Base-by-base conservation (phyloP, 2,329 filamentous ascomycete genomes). In the Cercospora brassicicola region DNA sequence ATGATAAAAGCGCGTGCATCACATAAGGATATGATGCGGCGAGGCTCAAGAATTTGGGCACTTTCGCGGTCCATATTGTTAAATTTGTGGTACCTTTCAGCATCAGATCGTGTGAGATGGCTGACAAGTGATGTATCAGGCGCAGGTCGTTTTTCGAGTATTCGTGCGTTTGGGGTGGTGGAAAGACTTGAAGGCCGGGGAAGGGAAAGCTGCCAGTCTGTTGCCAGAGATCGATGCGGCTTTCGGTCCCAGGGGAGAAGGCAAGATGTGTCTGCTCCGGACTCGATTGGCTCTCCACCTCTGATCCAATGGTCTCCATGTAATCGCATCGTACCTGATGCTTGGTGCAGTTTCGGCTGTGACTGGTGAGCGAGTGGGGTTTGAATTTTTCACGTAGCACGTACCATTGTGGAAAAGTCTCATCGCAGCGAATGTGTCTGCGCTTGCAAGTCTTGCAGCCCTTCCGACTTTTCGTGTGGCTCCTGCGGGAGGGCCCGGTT, bases 241-340 rank as follows among this genome's bases (percentile, higher is more conserved):
- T 87, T 81, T 97, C 92, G 73, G 95, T 91, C 75, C 94, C 90
- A 15, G 92, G 90, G 51, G 91, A 94, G 89, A 94, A 96, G 79
- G 95, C 88, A 64, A 98, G 86, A 73, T 88, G 85, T 20, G 86
- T 83, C 69, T 84, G 82, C 70, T 85, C 84, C 56, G 84, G 83
- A 70, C 84, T 81, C 80, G 81, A 66, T 81, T 82, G 71, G 85
- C 85, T 68, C 31, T 87, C 85, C 60, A 82, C 81, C 69, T 91
- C 89, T 67, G 90, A 85, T 56, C 88, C 85, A 59, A 91, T 88
- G 77, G 90, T 89, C 78, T 98, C 94, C 86, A 97, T 96, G 84
- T 98, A 99, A 75, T 97, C 95, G 82, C 95, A 99, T 77, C 94
- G 91, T 76, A 96, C 95, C 83, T 97, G 97, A 83, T 99, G 95